A percentile compares a stretch with the other conserved stretches of the same genome.
Conservation (phyloP, 2,329 filamentous ascomycete genomes). For the Canariomyces notabilis region DNA sequence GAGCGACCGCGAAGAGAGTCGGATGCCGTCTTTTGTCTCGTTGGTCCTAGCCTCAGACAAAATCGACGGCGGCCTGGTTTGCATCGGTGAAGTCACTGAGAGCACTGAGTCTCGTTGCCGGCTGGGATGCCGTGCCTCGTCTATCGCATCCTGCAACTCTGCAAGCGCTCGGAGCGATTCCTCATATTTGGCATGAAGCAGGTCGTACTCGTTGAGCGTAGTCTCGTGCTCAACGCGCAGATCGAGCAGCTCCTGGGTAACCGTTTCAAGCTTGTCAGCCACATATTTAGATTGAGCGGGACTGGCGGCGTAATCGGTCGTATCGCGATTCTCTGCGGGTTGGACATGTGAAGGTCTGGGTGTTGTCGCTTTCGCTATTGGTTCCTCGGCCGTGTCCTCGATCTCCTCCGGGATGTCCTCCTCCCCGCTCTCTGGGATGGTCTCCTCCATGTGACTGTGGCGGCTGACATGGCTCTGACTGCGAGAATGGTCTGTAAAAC, state of each 20-base stretch:
- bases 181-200: constrained; percentile 84
- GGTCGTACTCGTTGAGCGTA: constrained; percentile 74
- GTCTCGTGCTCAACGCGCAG: constrained; percentile 86
- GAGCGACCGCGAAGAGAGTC: constrained; percentile 78
- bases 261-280: constrained; percentile 84
- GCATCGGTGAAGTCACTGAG: constrained; percentile 45
- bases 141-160: constrained; percentile 77
- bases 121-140: constrained; percentile 66
- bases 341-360: constrained; percentile 20
- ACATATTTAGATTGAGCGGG: constrained; percentile 81
- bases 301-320: constrained; percentile 49
- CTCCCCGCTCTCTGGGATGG: constrained; percentile 51
- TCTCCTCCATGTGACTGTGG: constrained; percentile 48
- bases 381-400: constrained; percentile 29
- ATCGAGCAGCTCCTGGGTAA: constrained; percentile 87
- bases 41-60: constrained; percentile 71
- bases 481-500: constrained; percentile 46
- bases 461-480: constrained; percentile 51
- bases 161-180: constrained; percentile 76
- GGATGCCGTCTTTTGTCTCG: constrained; percentile 61
- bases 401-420: constrained; percentile 39
- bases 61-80: constrained; percentile 70
- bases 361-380: constrained; percentile 26
- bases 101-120: constrained; percentile 51
- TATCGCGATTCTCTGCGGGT: constrained; percentile 23